A percentile compares a stretch with the other conserved stretches of the same genome.
Evolutionary conservation across 805 yeast genomes (phyloP).

Genomic region (Kregervanrija fluxuum): DNA sequence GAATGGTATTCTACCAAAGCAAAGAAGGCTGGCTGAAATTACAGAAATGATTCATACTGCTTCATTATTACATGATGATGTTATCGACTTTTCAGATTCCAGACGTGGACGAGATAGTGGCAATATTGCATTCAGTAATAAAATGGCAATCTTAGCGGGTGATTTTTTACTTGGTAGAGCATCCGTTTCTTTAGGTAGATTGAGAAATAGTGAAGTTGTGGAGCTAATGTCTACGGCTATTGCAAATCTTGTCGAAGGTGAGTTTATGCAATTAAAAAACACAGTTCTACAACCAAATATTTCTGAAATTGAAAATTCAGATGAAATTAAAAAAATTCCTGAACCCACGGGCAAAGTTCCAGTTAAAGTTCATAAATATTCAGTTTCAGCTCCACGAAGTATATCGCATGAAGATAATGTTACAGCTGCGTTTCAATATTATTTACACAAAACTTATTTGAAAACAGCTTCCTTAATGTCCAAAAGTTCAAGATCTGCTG

Average conservation of each 20-base stretch:
- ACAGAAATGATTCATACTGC: slow-evolving; percentile 99
- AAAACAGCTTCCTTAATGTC: slow-evolving; percentile 94
- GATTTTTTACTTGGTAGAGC: slow-evolving; percentile 94
- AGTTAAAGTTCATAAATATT: slow-evolving; percentile 50
- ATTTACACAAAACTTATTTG: slow-evolving; percentile 88
- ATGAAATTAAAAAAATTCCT: slow-evolving; percentile 41
- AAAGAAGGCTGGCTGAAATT: slow-evolving; percentile 91
- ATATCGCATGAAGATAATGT: slow-evolving; percentile 59
- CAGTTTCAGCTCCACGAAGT: slow-evolving; percentile 25
- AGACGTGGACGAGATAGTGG: slow-evolving; percentile 90
- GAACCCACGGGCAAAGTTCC: slow-evolving; percentile 57
- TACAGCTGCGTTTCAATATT: slow-evolving; percentile 91
- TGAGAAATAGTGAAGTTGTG: slow-evolving; percentile 94
- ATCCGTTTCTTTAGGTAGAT: slow-evolving; percentile 87
- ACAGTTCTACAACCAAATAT: slow-evolving; percentile 59
- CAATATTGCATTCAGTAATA: slow-evolving; percentile 88
- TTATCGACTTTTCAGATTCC: slow-evolving; percentile 82
- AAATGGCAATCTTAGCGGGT: slow-evolving; percentile 96
- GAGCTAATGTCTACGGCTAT: slow-evolving; percentile 93
- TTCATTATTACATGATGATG: slow-evolving; percentile 91
- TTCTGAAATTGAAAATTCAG: slow-evolving; percentile 37
- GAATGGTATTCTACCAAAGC: slow-evolving; percentile 87
- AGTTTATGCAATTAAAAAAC: slow-evolving; percentile 96
- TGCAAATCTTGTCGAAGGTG: slow-evolving; percentile 96
- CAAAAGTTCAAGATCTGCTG: slow-evolving; percentile 87